Conservation (phyloP, 441 rosid genomes). For the Eruca vesicaria region DNA sequence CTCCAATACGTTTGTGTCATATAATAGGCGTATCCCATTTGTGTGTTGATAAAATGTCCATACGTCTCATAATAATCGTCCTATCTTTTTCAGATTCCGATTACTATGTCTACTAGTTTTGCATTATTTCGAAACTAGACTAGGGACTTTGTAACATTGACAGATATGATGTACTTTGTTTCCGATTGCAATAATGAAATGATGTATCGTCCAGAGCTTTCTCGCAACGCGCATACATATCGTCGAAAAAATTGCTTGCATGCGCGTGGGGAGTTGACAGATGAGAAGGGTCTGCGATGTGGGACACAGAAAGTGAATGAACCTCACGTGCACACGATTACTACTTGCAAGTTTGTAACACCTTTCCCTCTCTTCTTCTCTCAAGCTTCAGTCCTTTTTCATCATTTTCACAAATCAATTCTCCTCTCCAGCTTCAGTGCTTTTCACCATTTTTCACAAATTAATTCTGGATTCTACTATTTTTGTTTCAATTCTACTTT, state of each 20-base stretch:
- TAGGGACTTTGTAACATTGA: constrained; percentile 26
- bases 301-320: constrained; percentile 34
- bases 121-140: constrained; percentile 31
- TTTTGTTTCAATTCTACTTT: neutral
- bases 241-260: constrained; percentile 12
- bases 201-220: too few species aligned
- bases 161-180: constrained; percentile 21
- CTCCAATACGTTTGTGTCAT: constrained; percentile 17
- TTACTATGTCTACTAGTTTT: neutral
- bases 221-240: constrained; percentile 2
- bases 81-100: constrained; percentile 13
- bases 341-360: constrained; percentile 5
- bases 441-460: constrained; percentile 9
- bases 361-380: neutral
- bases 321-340: constrained; percentile 47
- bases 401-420: constrained; percentile 1
- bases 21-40: constrained; percentile 9
- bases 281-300: constrained; percentile 18
- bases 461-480: constrained; percentile 1
- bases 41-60: neutral
- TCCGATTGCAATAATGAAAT: constrained; percentile 18
- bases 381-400: constrained; percentile 23
- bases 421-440: constrained; percentile 12
- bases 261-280: constrained; percentile 31
- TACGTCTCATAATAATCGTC: neutral